Evolutionary conservation across 768 basidiomycete species (phyloP).

Genomic region (Tulasnella sp.): DNA sequence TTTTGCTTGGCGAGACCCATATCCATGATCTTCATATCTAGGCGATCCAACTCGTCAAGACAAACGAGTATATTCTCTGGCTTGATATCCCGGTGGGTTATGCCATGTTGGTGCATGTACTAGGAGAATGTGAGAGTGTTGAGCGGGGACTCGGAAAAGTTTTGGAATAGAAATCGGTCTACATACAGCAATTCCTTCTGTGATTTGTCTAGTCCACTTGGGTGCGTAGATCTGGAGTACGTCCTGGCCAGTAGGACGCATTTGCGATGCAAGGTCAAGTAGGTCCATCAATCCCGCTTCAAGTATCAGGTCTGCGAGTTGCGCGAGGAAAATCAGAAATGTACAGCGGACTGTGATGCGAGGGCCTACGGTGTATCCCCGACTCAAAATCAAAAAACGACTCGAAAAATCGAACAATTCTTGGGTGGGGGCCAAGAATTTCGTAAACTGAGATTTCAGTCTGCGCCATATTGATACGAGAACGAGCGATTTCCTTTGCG

Average conservation of each 20-base stretch:
- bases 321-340: too few relatives aligned
- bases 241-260: too few relatives aligned
- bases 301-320: too few relatives aligned
- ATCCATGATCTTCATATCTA: not conserved
- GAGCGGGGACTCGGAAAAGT: too few relatives aligned
- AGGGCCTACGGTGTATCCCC: not conserved
- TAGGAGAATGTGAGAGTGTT: not conserved
- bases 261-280: too few relatives aligned
- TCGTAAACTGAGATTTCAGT: not conserved
- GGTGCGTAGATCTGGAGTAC: too few relatives aligned
- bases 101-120: not conserved
- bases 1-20: not conserved
- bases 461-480: not conserved
- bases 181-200: too few relatives aligned
- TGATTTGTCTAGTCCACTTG: too few relatives aligned
- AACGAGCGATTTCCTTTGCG: not conserved
- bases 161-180: too few relatives aligned
- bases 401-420: not conserved
- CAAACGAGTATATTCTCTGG: not conserved
- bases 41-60: not conserved
- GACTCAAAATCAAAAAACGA: not conserved
- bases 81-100: not conserved
- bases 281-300: too few relatives aligned
- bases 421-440: not conserved
- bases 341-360: too few relatives aligned